phyloP scores from a whole-genome alignment of 2,329 filamentous ascomycete genomes.

The Fusarium fujikuroi region DNA sequence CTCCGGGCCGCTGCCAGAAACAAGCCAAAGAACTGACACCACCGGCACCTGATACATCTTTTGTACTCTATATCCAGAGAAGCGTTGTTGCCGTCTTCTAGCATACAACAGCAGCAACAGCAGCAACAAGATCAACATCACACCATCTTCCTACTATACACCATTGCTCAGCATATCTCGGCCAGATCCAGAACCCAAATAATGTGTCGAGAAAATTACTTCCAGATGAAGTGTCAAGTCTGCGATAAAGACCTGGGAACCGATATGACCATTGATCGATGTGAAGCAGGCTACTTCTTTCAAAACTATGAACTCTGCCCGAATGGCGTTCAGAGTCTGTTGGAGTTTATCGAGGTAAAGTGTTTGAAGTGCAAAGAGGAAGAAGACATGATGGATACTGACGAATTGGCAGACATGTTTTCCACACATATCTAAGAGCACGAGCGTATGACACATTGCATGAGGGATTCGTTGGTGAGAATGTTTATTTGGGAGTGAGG shows the following conservation, averaged over 20 bases:
- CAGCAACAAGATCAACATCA: neutral
- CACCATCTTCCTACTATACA: neutral
- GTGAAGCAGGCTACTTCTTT: neutral
- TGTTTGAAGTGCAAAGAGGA: neutral
- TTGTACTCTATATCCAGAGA: accelerated
- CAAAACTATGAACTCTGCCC: neutral
- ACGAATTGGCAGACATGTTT: neutral
- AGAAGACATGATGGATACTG: neutral
- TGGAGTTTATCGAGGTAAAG: neutral
- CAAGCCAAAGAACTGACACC: neutral
- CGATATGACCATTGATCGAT: neutral
- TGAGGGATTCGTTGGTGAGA: neutral
- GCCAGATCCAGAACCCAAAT: neutral
- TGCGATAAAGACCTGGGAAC: neutral
- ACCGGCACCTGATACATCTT: too few relatives aligned
- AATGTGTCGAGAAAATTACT: neutral
- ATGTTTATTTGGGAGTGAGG: too few relatives aligned
- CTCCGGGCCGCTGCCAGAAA: neutral
- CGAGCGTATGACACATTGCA: too few relatives aligned
- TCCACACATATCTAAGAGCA: neutral
- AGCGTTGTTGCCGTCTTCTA: accelerated
- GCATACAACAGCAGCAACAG: neutral
- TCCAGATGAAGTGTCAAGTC: neutral
- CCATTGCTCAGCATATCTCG: accelerated
- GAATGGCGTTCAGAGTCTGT: neutral